phyloP scores from a whole-genome alignment of 345 rosid genomes.

The Chamaenerion angustifolium region DNA sequence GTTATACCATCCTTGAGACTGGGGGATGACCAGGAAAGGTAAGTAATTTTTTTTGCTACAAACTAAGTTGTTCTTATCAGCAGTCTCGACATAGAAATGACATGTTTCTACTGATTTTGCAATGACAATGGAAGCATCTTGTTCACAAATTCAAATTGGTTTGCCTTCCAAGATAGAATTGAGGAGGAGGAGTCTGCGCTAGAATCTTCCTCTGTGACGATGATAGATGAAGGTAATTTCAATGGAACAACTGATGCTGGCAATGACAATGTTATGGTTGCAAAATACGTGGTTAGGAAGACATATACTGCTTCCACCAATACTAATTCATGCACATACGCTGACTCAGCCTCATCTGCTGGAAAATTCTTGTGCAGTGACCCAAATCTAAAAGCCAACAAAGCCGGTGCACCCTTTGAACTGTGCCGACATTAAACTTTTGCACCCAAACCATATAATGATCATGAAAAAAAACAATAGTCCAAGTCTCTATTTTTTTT shows the following conservation, averaged over 20 bases:
- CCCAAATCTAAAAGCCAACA: constrained; percentile 18
- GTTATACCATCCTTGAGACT: constrained; percentile 91
- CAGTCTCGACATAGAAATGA: background rate
- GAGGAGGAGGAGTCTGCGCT: constrained; percentile 35
- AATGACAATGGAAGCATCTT: constrained; percentile 36
- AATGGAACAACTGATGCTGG: too few relatives aligned
- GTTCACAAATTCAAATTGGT: constrained; percentile 95
- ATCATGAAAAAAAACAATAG: too few relatives aligned
- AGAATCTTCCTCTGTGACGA: constrained; percentile 36
- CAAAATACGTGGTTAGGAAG: constrained; percentile 66
- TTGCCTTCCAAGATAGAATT: constrained; percentile 76
- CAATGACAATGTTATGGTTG: too few relatives aligned
- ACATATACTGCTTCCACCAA: constrained; percentile 46
- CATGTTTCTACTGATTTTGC: background rate
- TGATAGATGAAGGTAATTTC: constrained; percentile 75
- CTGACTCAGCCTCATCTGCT: constrained; percentile 19
- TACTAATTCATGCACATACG: constrained; percentile 32
- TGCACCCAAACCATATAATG: too few relatives aligned
- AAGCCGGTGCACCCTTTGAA: constrained; percentile 36
- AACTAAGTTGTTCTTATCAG: background rate
- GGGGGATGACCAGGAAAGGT: constrained; percentile 95
- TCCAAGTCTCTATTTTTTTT: background rate
- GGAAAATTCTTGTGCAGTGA: constrained; percentile 14
- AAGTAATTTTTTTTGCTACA: background rate
- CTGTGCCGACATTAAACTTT: background rate